A percentile compares a stretch with the other conserved stretches of the same genome.
These are phyloP conservation scores for Crinitomyces ghanaensis DNA, from an alignment of 805 yeast genomes.

Conservation along the genomic window DNA sequence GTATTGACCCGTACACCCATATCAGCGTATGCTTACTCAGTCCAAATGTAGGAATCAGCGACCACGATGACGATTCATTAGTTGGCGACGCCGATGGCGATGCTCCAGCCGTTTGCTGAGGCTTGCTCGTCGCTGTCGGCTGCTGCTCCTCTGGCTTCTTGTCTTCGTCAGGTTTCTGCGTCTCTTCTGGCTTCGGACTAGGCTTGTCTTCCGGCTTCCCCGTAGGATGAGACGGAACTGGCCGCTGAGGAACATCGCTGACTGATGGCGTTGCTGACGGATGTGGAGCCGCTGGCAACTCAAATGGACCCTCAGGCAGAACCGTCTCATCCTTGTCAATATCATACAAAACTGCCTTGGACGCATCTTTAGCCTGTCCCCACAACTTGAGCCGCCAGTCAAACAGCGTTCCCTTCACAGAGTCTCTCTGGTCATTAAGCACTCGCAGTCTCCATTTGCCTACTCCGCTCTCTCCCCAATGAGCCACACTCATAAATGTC, in stretches of 20 bases:
- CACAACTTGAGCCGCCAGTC: conserved; percentile 72
- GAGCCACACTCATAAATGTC: conserved; percentile 97
- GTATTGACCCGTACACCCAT: conserved; percentile 29
- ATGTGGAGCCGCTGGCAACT: conserved; percentile 3
- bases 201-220: neutral
- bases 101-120: conserved; percentile 3
- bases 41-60: conserved; percentile 23
- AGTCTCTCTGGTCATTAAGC: conserved; percentile 21
- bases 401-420: conserved; percentile 28
- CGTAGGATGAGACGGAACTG: too few species aligned
- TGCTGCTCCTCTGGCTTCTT: neutral
- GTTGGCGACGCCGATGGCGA: conserved; percentile 4
- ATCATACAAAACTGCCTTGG: conserved; percentile 47
- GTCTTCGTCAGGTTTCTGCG: neutral
- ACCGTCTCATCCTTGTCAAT: conserved; percentile 26
- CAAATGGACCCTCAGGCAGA: conserved; percentile 11
- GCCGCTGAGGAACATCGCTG: neutral
- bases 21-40: conserved; percentile 18
- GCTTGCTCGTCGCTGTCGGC: neutral
- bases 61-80: conserved; percentile 11
- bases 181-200: neutral
- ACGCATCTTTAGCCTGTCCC: conserved; percentile 64
- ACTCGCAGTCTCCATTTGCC: conserved; percentile 81
- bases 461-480: conserved; percentile 77
- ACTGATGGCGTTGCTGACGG: neutral